Percentiles rank a stretch among this genome's conserved stretches.
These are phyloP conservation scores for Ganoderma resinaceum DNA, from an alignment of 1,284 basidiomycete genomes.

Conservation along the genomic window DNA sequence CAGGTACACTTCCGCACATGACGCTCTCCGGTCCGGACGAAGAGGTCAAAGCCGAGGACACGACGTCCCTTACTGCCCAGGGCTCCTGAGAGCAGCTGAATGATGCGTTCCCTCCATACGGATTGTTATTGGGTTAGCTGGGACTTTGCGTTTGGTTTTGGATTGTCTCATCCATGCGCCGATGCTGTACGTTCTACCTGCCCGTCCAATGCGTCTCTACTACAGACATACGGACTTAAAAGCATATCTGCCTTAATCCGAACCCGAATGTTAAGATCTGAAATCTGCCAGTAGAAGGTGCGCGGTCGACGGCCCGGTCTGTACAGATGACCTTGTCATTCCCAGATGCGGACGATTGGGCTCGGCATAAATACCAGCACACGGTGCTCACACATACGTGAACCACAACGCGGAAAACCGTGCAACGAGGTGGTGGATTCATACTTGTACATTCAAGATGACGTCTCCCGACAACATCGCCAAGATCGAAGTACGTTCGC, in stretches of 20 bases:
- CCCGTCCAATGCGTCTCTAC: not conserved
- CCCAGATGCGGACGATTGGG: not conserved
- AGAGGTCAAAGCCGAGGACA: not conserved
- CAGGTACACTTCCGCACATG: constrained; percentile 28
- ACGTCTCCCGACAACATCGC: constrained; percentile 29
- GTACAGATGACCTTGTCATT: not conserved
- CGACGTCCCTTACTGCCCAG: no score
- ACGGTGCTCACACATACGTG: constrained; percentile 75
- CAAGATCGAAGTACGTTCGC: constrained; percentile 32
- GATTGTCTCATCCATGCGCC: not conserved
- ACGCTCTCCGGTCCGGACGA: constrained; percentile 30
- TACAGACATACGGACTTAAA: not conserved
- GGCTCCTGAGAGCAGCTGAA: not conserved
- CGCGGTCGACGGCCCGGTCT: not conserved
- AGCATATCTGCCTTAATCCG: not conserved
- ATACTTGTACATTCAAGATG: constrained; percentile 1
- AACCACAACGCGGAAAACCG: constrained; percentile 58
- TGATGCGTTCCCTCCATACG: not conserved
- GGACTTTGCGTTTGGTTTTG: not conserved
- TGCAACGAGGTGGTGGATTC: no score
- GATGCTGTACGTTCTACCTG: not conserved
- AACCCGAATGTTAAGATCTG: no score
- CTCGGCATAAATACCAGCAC: not conserved
- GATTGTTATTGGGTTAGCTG: not conserved
- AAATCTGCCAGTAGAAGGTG: not conserved